Evolutionary conservation across 2,329 filamentous ascomycete genomes (phyloP).

Genomic region (Allantophomopsis lycopodina): DNA sequence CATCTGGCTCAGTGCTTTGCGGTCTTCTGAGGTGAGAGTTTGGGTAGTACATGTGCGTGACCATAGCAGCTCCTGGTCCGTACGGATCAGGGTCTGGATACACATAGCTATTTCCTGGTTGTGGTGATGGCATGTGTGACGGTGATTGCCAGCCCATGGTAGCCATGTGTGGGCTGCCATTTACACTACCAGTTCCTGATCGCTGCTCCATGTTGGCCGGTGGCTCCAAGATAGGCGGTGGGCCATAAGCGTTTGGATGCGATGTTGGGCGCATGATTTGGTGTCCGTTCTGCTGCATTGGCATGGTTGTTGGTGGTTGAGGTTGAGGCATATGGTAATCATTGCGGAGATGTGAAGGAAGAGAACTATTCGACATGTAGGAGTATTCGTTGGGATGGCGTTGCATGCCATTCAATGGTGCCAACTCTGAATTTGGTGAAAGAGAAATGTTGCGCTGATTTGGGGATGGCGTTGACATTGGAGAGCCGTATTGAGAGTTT

Average conservation of each 20-base stretch:
- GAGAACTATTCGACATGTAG: slow-evolving; percentile 65
- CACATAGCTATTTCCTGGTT: slow-evolving; percentile 49
- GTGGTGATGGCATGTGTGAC: slow-evolving; percentile 55
- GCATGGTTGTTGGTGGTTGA: slow-evolving; percentile 42
- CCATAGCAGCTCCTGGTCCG: slow-evolving; percentile 40
- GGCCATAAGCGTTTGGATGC: slow-evolving; percentile 72
- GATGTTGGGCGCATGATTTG: slow-evolving; percentile 56
- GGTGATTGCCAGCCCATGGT: slow-evolving; percentile 70
- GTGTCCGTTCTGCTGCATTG: slow-evolving; percentile 33
- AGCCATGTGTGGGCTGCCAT: slow-evolving; percentile 74
- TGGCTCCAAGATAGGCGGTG: slow-evolving; percentile 63
- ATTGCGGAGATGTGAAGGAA: slow-evolving; percentile 70
- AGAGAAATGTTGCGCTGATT: slow-evolving; percentile 67
- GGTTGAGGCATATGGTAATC: slow-evolving; percentile 40
- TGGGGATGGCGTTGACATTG: slow-evolving; percentile 70
- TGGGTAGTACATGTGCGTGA: slow-evolving; percentile 58
- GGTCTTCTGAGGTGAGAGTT: slow-evolving; percentile 56
- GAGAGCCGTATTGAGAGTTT: slow-evolving; percentile 58
- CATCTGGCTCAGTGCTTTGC: slow-evolving; percentile 60
- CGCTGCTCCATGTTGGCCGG: slow-evolving; percentile 67
- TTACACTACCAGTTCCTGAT: slow-evolving; percentile 54
- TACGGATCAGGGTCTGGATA: slow-evolving; percentile 76
- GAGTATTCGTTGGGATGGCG: slow-evolving; percentile 42
- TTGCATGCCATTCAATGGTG: slow-evolving; percentile 50
- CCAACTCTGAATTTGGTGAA: slow-evolving; percentile 66